Evolutionary conservation across 768 basidiomycete species (phyloP), one percentile per base, ranked within the genome.

Genomic region (Phanerochaete sordida): DNA sequence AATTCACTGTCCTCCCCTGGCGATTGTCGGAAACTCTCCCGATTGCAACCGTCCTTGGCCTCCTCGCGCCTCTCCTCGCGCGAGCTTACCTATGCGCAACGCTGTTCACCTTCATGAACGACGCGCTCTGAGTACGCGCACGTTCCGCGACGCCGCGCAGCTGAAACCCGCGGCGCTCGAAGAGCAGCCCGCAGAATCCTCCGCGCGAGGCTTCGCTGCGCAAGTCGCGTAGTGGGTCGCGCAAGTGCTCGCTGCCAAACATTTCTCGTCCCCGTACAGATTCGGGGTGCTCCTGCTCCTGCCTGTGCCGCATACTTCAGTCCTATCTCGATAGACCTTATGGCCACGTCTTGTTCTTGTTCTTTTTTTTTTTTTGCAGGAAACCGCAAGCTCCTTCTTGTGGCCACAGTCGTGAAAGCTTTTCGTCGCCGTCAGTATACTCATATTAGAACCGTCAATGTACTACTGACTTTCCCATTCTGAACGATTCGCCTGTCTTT

Each of bases 61-160:
- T 84, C 16, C 75, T 87, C 39, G 76, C 86, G 8, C 81, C 87
- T 65, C 83, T 86, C 60, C 79, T 89, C 26, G 78, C 84, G 0
- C 71, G 73, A 26, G 69, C 79, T 45, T 71, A 73, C 3, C 82
- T 81, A 1, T 74, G 79, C 7, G 84, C 86, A 16, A 86, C 84
- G 0, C 79, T 83, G 0, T 76, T 88, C 12, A 76, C 80, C 19
- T 76, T 81, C 5, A 76, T 88, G 55, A 79, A 80, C 23, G 83
- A 84, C 15, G 80, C 83, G 2, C 77, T 82, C 56, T 87, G 78
- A 79, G 0, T 73, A 81, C 53, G 75, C 79, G 16, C 69, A 80
- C 84, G 19, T 86, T 86, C 67, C 78, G 85, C 28, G 83, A 87
- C 74, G 83, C 85, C 3, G 69, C 79, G 2, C 85, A 86, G 66